Percentiles rank a stretch among this genome's conserved stretches.
These are phyloP conservation scores for Mycena maculata DNA, from an alignment of 768 basidiomycete species.

Conservation along the genomic window DNA sequence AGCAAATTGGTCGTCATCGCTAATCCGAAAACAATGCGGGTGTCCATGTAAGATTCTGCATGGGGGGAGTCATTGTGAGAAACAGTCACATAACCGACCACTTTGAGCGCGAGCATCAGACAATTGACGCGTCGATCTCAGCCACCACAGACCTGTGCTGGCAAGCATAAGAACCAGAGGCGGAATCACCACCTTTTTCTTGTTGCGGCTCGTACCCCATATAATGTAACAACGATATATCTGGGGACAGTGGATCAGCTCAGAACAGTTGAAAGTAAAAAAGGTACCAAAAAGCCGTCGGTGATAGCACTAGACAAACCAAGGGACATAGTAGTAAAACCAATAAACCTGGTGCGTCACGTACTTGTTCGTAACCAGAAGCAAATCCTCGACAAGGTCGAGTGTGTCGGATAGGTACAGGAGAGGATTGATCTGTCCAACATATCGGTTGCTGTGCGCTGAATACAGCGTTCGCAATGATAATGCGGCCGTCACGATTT, in stretches of 20 bases:
- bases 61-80: neutral
- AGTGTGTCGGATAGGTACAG: neutral
- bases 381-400: neutral
- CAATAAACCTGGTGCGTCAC: neutral
- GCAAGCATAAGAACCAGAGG: neutral
- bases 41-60: neutral
- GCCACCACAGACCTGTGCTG: neutral
- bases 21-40: neutral
- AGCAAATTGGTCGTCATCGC: neutral
- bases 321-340: neutral
- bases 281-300: neutral
- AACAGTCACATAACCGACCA: neutral
- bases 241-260: neutral
- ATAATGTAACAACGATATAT: slow-evolving; percentile 11
- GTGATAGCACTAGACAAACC: neutral
- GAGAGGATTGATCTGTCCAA: neutral
- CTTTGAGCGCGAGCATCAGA: neutral
- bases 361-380: slow-evolving; percentile 11
- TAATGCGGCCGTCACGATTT: slow-evolving; percentile 1
- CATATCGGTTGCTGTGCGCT: neutral
- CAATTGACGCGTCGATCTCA: neutral
- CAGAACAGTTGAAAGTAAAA: no score
- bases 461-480: neutral
- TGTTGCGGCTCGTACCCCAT: neutral
- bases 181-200: neutral